Conservation (phyloP, 2,329 filamentous ascomycete species). For the Aspergillus ustus region DNA sequence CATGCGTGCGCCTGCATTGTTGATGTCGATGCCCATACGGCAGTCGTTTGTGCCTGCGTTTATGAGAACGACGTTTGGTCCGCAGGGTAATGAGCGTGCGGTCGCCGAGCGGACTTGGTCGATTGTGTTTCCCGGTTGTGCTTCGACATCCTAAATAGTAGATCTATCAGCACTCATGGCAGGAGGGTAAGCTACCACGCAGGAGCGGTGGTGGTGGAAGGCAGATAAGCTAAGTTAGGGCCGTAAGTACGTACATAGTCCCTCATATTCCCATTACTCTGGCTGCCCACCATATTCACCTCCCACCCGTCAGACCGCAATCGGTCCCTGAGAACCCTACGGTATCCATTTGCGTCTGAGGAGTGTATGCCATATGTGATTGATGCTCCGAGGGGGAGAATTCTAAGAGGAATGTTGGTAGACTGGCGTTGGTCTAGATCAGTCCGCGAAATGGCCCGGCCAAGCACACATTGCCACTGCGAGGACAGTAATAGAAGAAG, state of each 20-base stretch:
- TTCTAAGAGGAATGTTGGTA: neutral
- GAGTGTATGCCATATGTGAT: constrained; percentile 17
- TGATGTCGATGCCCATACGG: neutral
- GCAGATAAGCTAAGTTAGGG: neutral
- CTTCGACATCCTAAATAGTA: constrained; percentile 14
- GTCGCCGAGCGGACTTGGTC: constrained; percentile 3
- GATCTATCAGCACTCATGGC: neutral
- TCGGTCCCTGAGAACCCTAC: constrained; percentile 11
- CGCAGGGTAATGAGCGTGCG: neutral
- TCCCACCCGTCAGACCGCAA: constrained; percentile 13
- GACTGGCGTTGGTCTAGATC: neutral
- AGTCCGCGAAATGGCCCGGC: neutral
- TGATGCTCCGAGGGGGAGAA: constrained; percentile 20
- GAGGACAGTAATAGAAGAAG: neutral
- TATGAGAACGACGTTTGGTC: constrained; percentile 18
- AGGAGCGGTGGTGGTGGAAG: neutral
- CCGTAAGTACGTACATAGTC: constrained; percentile 27
- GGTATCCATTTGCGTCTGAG: constrained; percentile 18
- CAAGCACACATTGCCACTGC: neutral
- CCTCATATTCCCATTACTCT: constrained; percentile 17
- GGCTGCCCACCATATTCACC: constrained; percentile 21
- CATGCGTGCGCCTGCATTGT: constrained; percentile 9
- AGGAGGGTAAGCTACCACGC: neutral
- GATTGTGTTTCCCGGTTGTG: constrained; percentile 10
- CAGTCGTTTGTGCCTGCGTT: constrained; percentile 19